Conservation (phyloP, 179 eudicot genomes). For the Carnegiea gigantea region DNA sequence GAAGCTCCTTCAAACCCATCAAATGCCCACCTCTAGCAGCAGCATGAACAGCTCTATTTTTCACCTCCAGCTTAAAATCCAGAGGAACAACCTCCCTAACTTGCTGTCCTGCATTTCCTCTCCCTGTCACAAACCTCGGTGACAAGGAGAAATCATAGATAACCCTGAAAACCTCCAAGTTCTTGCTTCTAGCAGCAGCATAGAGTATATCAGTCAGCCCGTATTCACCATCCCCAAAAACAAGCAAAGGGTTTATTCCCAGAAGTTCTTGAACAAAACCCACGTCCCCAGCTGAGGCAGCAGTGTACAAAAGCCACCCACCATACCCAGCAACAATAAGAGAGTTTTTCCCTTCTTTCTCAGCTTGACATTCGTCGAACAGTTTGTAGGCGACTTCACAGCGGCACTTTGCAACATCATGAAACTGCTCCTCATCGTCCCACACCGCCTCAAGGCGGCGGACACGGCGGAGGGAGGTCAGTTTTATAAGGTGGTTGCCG, state of each 20-base stretch:
- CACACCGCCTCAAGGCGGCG: constrained; percentile 90
- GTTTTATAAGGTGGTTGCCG: constrained; percentile 73
- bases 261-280: constrained; percentile 57
- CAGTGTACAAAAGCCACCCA: constrained; percentile 91
- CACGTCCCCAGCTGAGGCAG: constrained; percentile 87
- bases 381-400: constrained; percentile 62
- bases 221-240: constrained; percentile 91
- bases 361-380: constrained; percentile 48
- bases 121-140: constrained; percentile 54
- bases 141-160: constrained; percentile 54
- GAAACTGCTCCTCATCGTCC: constrained; percentile 76
- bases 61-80: constrained; percentile 72
- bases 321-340: constrained; percentile 75
- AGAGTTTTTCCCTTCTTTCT: constrained; percentile 46
- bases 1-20: constrained; percentile 63
- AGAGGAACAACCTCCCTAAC: constrained; percentile 37
- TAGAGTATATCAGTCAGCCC: constrained; percentile 86
- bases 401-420: constrained; percentile 65
- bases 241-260: constrained; percentile 64
- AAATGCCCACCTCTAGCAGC: constrained; percentile 96
- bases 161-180: constrained; percentile 61
- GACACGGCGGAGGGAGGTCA: constrained; percentile 79
- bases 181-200: constrained; percentile 85
- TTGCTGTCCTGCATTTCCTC: constrained; percentile 27
- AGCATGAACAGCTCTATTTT: constrained; percentile 83